A percentile compares a stretch with the other conserved stretches of the same genome.
phyloP scores from a whole-genome alignment of 441 rosid genomes.

The California macrophylla region DNA sequence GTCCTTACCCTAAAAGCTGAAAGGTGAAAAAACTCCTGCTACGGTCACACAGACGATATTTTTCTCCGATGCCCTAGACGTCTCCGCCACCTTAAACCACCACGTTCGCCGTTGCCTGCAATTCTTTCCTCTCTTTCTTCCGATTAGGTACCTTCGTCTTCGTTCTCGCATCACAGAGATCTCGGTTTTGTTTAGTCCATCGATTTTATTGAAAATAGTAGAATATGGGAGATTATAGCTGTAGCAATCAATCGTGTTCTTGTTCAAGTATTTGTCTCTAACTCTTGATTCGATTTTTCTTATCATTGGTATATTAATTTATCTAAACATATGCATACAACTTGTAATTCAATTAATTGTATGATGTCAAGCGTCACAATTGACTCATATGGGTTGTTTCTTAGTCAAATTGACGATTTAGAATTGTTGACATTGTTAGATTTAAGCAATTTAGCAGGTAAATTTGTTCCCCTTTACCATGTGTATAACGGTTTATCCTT shows the following conservation, averaged over 20 bases:
- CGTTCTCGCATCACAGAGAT: neutral
- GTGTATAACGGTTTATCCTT: neutral
- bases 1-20: neutral
- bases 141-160: neutral
- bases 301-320: neutral
- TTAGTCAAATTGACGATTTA: neutral
- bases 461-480: neutral
- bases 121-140: neutral
- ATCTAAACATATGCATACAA: neutral
- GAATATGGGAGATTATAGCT: neutral
- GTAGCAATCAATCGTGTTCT: neutral
- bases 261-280: neutral
- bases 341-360: neutral
- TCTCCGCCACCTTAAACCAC: neutral
- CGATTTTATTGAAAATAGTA: neutral
- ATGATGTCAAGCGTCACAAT: neutral
- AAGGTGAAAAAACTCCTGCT: neutral
- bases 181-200: neutral
- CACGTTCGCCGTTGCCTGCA: neutral
- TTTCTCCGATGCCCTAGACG: constrained; percentile 10
- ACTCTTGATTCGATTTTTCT: neutral
- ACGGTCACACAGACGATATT: neutral
- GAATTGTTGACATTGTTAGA: neutral
- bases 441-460: neutral
- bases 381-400: neutral